A percentile compares a stretch with the other conserved stretches of the same genome.
These are phyloP conservation scores for Curvularia spicifera DNA, from an alignment of 2,329 filamentous ascomycete species.

Conservation along the genomic window DNA sequence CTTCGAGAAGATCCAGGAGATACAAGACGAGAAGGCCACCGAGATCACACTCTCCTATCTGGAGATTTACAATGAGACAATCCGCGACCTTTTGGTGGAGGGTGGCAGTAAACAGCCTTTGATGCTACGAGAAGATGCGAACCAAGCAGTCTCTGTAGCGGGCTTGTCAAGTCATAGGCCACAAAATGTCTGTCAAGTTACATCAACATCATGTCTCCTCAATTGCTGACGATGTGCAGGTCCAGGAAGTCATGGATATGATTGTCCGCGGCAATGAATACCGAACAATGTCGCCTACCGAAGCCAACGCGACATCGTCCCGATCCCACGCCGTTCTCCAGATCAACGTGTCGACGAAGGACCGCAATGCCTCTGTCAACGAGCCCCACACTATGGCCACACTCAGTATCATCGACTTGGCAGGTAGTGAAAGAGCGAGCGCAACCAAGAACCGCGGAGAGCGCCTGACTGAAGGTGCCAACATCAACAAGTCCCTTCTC, in stretches of 20 bases:
- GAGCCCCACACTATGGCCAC: conserved; percentile 99
- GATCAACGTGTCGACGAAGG: conserved; percentile 94
- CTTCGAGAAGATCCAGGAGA: conserved; percentile 92
- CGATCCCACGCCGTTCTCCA: conserved; percentile 96
- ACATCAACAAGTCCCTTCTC: conserved; percentile 98
- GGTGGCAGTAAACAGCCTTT: conserved; percentile 81
- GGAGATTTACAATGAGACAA: conserved; percentile 99
- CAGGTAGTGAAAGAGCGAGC: conserved; percentile 92
- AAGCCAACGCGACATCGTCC: conserved; percentile 96
- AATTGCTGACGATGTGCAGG: conserved; percentile 42
- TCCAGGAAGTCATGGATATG: conserved; percentile 97
- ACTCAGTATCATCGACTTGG: conserved; percentile 95
- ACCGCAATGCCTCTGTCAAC: conserved; percentile 87
- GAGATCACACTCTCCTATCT: conserved; percentile 93
- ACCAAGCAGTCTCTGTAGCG: conserved; percentile 88
- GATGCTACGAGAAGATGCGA: conserved; percentile 92
- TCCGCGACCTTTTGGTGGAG: conserved; percentile 90
- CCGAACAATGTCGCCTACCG: conserved; percentile 94
- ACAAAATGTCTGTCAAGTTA: conserved; percentile 69
- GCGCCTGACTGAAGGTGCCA: conserved; percentile 88
- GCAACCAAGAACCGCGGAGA: conserved; percentile 97
- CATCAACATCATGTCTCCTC: background rate
- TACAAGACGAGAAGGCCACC: conserved; percentile 83
- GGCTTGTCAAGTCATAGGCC: conserved; percentile 92
- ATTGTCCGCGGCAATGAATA: conserved; percentile 94